A percentile compares a stretch with the other conserved stretches of the same genome.
Evolutionary conservation across 2,329 filamentous ascomycete genomes (phyloP).

Genomic region (Alternaria infectoria): DNA sequence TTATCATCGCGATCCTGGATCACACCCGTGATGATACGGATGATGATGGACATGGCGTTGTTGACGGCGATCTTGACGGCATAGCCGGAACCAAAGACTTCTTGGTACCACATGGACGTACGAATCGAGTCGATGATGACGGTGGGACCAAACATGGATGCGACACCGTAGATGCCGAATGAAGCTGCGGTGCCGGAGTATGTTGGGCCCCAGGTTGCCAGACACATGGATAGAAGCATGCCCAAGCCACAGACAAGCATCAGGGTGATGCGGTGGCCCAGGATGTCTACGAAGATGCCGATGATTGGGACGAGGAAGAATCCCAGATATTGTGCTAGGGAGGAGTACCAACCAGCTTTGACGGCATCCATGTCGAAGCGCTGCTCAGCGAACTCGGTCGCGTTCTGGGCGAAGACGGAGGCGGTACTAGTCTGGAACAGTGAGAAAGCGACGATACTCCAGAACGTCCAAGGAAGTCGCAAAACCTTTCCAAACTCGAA

Average conservation of each 20-base stretch:
- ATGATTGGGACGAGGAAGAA: constrained; percentile 66
- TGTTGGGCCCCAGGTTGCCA: constrained; percentile 60
- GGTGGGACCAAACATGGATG: constrained; percentile 62
- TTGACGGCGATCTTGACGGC: constrained; percentile 67
- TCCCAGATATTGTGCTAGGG: constrained; percentile 60
- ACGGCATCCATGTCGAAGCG: constrained; percentile 63
- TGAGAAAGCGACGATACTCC: constrained; percentile 62
- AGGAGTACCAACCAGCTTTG: constrained; percentile 66
- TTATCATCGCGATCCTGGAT: constrained; percentile 65
- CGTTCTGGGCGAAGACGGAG: constrained; percentile 62
- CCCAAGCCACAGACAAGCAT: constrained; percentile 56
- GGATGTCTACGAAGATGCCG: constrained; percentile 63
- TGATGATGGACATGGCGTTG: constrained; percentile 68
- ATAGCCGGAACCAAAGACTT: constrained; percentile 66
- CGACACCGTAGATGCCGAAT: constrained; percentile 66
- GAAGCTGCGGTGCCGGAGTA: constrained; percentile 62
- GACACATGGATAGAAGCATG: constrained; percentile 61
- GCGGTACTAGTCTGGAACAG: constrained; percentile 66
- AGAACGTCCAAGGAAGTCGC: constrained; percentile 66
- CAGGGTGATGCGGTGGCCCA: constrained; percentile 60
- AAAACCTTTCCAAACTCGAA: constrained; percentile 64
- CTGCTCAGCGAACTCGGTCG: constrained; percentile 66
- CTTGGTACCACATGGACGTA: constrained; percentile 65
- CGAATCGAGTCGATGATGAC: constrained; percentile 67
- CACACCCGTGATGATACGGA: constrained; percentile 63